phyloP scores from a whole-genome alignment of 2,329 filamentous ascomycete species.

The Daldinia eschscholtzii region DNA sequence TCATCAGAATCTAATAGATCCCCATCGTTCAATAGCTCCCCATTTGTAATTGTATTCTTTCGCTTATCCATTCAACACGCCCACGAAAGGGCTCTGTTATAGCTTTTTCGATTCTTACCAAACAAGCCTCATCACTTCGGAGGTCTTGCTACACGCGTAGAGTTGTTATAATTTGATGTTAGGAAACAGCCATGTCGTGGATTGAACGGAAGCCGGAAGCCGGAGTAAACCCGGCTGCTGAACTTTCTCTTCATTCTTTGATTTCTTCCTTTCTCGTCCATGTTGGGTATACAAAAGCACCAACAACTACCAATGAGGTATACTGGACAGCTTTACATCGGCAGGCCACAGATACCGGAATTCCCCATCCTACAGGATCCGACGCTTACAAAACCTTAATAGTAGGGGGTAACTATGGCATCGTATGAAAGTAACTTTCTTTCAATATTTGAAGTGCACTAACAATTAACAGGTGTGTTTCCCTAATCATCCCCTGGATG shows the following conservation, averaged over 20 bases:
- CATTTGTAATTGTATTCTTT: too few species aligned
- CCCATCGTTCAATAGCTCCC: too few species aligned
- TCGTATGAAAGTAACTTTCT: not conserved
- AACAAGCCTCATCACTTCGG: too few species aligned
- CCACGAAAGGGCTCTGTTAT: too few species aligned
- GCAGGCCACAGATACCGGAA: not conserved
- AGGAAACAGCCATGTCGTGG: not conserved
- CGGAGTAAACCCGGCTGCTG: not conserved
- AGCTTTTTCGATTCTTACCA: too few species aligned
- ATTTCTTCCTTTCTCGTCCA: not conserved
- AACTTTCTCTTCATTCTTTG: not conserved
- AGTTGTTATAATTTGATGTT: too few species aligned
- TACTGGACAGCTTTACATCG: not conserved
- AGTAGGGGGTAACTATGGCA: not conserved
- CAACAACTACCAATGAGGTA: not conserved
- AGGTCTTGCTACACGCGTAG: too few species aligned
- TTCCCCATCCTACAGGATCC: not conserved
- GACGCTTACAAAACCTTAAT: not conserved
- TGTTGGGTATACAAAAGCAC: not conserved
- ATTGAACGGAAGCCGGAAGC: not conserved
- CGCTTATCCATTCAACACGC: too few species aligned
- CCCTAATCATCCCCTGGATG: conserved; percentile 41
- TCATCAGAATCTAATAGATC: too few species aligned
- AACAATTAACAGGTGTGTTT: conserved; percentile 13
- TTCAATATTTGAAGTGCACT: not conserved